Evolutionary conservation across 164 flowering plant genomes (phyloP), one percentile per base, ranked within the genome.

Genomic region (Aristolochia contorta): DNA sequence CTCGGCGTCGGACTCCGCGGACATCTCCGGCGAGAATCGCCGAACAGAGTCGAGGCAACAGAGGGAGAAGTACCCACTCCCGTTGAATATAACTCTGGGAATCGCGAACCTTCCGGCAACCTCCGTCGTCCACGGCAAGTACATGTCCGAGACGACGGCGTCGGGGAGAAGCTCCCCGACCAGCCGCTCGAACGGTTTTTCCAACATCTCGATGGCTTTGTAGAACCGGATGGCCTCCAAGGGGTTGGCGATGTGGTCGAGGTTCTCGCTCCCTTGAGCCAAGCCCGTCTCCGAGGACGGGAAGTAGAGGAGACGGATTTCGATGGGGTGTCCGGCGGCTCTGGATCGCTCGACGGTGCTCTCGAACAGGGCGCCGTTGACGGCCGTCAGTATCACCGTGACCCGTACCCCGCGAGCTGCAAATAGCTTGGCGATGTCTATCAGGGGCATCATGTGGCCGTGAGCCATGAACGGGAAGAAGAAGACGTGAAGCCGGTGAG

Each of bases 251-350:
- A 67, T 59, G 69, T 55, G 53, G 47, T 37, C 51, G 46, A 43
- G 0, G 80, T 75, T 59, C 71, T 87, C 7, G 69, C 75, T 0
- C 80, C 85, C 58, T 74, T 65, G 3, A 63, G 87, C 16, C 59
- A 84, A 72, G 84, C 69, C 50, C 71, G 64, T 56, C 66, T 66
- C 58, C 63, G 65, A 10, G 75, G 48, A 9, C 6, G 41, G 24
- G 15, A 46, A 6, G 14, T 53, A 4, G 71, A 62, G 53, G 79
- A 72, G 63, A 20, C 83, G 72, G 84, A 69, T 48, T 6, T 89
- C 76, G 61, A 85, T 16, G 89, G 89, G 1, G 96, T 91, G 22
- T 53, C 73, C 30, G 94, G 94, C 50, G 20, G 15, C 23, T 37
- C 20, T 21, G 32, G 67, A 22, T 22, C 67, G 54, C 20, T 49